These are phyloP conservation scores for Penicillium italicum DNA, from an alignment of 2,329 filamentous ascomycete genomes.

Conservation along the genomic window DNA sequence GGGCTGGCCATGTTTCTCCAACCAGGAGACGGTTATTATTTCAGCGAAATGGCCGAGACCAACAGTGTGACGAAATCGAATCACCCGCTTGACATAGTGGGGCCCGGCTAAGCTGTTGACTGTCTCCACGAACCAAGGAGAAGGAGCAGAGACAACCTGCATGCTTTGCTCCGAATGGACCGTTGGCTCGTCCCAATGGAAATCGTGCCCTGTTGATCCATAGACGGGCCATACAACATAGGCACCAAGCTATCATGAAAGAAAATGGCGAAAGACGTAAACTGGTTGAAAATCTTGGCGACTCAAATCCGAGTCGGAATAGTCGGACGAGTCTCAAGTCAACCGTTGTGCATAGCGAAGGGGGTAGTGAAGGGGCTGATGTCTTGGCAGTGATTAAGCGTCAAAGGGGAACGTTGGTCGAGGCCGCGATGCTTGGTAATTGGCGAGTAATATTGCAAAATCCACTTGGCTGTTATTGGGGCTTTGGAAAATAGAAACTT, in stretches of 20 bases:
- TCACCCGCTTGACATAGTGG: neutral
- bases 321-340: neutral
- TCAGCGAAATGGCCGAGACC: conserved; percentile 11
- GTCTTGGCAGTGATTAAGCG: conserved; percentile 11
- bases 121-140: conserved; percentile 1
- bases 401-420: conserved; percentile 2
- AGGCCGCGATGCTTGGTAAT: conserved; percentile 18
- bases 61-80: conserved; percentile 4
- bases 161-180: neutral
- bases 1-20: conserved; percentile 8
- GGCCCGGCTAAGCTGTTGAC: neutral
- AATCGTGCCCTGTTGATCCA: neutral
- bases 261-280: neutral
- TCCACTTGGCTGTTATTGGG: neutral
- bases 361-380: neutral
- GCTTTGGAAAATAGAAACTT: neutral
- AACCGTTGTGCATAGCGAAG: neutral
- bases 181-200: neutral
- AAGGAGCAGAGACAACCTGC: neutral
- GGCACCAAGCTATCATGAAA: neutral
- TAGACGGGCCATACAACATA: neutral
- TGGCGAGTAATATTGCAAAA: neutral
- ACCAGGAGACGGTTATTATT: conserved; percentile 15
- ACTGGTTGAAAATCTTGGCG: neutral
- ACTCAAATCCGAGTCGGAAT: neutral